These are phyloP conservation scores for Lanmaoa pseudosensibilis DNA, from an alignment of 768 basidiomycete species.

Conservation along the genomic window DNA sequence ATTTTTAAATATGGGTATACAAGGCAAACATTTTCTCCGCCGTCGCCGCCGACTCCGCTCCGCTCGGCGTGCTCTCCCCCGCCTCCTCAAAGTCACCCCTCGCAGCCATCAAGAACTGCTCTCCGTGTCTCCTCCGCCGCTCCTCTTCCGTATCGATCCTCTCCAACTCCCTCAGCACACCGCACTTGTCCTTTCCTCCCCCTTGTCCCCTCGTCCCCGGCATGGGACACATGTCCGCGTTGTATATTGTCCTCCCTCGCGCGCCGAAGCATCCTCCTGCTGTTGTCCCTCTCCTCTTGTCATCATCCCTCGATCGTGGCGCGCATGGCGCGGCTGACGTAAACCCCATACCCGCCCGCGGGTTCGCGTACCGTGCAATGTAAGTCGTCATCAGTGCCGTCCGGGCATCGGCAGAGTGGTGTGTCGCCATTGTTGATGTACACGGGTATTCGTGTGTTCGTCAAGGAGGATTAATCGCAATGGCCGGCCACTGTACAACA, in stretches of 20 bases:
- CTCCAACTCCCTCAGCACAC: constrained; percentile 8
- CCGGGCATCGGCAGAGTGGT: constrained; percentile 37
- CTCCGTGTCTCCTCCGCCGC: not conserved
- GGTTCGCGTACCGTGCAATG: constrained; percentile 22
- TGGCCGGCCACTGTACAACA: not conserved
- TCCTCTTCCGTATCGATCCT: constrained; percentile 28
- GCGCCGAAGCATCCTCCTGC: not conserved
- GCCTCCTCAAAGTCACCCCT: not conserved
- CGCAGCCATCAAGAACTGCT: constrained; percentile 9
- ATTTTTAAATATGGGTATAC: constrained; percentile 36
- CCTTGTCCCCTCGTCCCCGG: not conserved
- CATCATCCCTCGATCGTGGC: not conserved
- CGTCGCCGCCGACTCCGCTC: not conserved
- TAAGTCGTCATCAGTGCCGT: constrained; percentile 33
- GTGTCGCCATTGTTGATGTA: constrained; percentile 13
- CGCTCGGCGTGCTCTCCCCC: not conserved
- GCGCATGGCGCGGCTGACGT: not conserved
- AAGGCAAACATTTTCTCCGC: constrained; percentile 39
- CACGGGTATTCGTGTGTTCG: not conserved
- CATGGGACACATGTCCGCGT: not conserved
- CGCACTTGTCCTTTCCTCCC: not conserved
- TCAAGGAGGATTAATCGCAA: not conserved
- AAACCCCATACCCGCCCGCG: constrained; percentile 16
- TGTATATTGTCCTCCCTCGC: constrained; percentile 35
- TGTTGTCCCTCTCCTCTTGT: not conserved